Percentiles rank a stretch among this genome's conserved stretches.
phyloP scores from a whole-genome alignment of 2,329 filamentous ascomycete species.

The Cordyceps cicadae region DNA sequence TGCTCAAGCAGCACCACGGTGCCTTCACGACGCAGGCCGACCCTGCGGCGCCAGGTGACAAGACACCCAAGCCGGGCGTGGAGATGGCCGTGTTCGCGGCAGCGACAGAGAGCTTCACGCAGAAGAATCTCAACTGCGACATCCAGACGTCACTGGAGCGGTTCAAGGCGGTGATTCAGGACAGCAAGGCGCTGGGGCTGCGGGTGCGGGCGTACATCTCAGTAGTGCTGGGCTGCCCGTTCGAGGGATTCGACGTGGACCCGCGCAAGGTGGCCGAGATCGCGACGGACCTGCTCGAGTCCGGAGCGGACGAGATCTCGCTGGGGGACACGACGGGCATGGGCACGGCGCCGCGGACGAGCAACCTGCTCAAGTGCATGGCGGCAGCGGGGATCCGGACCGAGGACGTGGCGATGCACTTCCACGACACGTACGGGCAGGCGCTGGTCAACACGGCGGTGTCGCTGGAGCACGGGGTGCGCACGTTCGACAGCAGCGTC shows the following conservation, averaged over 20 bases:
- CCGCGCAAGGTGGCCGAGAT: constrained; percentile 57
- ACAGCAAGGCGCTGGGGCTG: constrained; percentile 56
- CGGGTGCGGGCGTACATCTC: constrained; percentile 73
- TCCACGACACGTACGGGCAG: constrained; percentile 83
- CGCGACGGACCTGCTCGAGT: constrained; percentile 63
- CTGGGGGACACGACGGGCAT: constrained; percentile 88
- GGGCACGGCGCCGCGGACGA: constrained; percentile 68
- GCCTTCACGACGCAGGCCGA: constrained; percentile 44
- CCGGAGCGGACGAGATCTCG: constrained; percentile 85
- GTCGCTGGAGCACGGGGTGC: constrained; percentile 66
- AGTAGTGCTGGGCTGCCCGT: constrained; percentile 73
- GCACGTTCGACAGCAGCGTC: constrained; percentile 73
- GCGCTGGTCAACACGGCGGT: constrained; percentile 76
- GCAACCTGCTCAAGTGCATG: constrained; percentile 56
- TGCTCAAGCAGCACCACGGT: constrained; percentile 44
- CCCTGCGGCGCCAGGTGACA: constrained; percentile 27
- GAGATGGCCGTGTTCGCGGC: constrained; percentile 76
- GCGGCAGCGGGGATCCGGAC: constrained; percentile 58
- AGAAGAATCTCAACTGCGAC: constrained; percentile 74
- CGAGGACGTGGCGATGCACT: constrained; percentile 71
- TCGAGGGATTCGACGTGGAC: constrained; percentile 57
- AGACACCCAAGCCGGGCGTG: constrained; percentile 39
- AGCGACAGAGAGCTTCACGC: constrained; percentile 72
- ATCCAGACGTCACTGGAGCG: constrained; percentile 64
- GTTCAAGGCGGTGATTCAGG: constrained; percentile 62